A percentile compares a stretch with the other conserved stretches of the same genome.
Evolutionary conservation across 208 protist genomes (phyloP).

Genomic region (Trypanosoma brucei): DNA sequence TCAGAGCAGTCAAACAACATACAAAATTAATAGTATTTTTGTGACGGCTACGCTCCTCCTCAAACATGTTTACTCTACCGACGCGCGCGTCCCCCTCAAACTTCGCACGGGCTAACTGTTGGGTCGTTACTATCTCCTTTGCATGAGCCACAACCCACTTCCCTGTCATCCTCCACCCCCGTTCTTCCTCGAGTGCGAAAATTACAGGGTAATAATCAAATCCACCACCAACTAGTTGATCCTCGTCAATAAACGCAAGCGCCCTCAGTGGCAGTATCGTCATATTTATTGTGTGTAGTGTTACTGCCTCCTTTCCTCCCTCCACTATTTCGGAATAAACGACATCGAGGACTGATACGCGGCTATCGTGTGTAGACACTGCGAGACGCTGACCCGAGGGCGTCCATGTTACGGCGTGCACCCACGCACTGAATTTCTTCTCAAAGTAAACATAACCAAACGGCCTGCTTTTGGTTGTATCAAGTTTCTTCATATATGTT

Average conservation of each 20-base stretch:
- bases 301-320: background rate
- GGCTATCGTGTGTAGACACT: conserved; percentile 34
- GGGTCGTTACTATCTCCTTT: conserved; percentile 15
- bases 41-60: conserved; percentile 21
- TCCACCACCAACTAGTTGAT: conserved; percentile 29
- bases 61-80: conserved; percentile 8
- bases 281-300: conserved; percentile 17
- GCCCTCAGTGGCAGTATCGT: conserved; percentile 20
- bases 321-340: background rate
- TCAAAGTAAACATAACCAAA: conserved; percentile 28
- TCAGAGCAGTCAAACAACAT: background rate
- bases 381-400: conserved; percentile 22
- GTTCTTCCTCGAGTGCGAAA: conserved; percentile 3
- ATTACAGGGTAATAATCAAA: conserved; percentile 29
- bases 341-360: conserved; percentile 21
- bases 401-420: conserved; percentile 29
- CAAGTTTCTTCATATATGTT: conserved; percentile 47
- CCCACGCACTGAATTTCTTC: conserved; percentile 26
- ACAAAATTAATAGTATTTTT: conserved; percentile 28
- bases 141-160: conserved; percentile 12
- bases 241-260: conserved; percentile 20
- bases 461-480: conserved; percentile 14
- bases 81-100: conserved; percentile 27
- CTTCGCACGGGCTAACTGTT: conserved; percentile 22
- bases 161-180: conserved; percentile 17